Evolutionary conservation across 192 early-diverging fungal species (phyloP), one percentile per base, ranked within the genome.

Genomic region (Entomortierella chlamydospora): DNA sequence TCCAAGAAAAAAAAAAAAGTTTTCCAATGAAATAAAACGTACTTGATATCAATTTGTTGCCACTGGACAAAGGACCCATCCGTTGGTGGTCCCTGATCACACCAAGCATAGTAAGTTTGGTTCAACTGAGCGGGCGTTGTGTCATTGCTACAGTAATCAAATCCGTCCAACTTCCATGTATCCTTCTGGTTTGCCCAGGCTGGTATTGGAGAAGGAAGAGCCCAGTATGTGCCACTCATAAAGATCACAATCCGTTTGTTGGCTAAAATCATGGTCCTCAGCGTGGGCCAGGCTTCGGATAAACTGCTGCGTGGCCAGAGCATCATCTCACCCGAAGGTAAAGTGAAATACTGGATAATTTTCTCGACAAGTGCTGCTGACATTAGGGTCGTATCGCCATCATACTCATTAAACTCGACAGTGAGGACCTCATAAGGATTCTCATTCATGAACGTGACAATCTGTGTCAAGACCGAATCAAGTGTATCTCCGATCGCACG

Each of bases 11-110:
- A n/a, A n/a, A n/a, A n/a, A n/a, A n/a, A n/a, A n/a, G n/a, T n/a
- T n/a, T n/a, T n/a, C n/a, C n/a, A n/a, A n/a, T n/a, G n/a, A 58
- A 10, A 51, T 26, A 18, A 15, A 9, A 73, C 83, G 64, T 65
- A 84, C 83, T 76, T 81, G 58, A 73, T 65, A 23, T 84, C 83
- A 22, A 84, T 77, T 42, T 72, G 72, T 34, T 84, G 78, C 83
- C 83, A 84, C 28, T 18, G 50, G 18, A 69, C 17, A 57, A 53
- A 68, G 22, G 55, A 58, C 18, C 69, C 66, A n/a, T 73, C 58
- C 5, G 41, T 84, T 22, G 57, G 50, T 2, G 60, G 53, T 4
- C 57, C 69, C 30, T 68, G 57, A 4, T 26, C 29, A 53, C 83
- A 78, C 53, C 56, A 81, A 13, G 61, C 41, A 29, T 51, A 60